A percentile compares a stretch with the other conserved stretches of the same genome.
Conservation (phyloP, 2,329 filamentous ascomycete species). For the Beauveria medogensis region DNA sequence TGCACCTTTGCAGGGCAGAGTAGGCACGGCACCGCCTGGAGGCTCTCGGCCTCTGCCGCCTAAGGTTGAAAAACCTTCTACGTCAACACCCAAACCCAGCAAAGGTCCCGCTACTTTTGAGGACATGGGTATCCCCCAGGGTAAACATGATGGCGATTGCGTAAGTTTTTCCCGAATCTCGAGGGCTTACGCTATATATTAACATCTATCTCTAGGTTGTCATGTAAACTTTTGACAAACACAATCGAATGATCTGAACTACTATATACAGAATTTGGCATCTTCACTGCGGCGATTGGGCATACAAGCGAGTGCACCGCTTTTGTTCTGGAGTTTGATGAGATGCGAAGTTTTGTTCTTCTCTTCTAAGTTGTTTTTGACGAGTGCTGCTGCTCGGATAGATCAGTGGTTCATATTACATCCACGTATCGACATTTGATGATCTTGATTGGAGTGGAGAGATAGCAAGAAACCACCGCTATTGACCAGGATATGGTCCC, state of each 20-base stretch:
- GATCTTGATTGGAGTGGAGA: neutral
- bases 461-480: neutral
- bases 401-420: neutral
- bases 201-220: neutral
- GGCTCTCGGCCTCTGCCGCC: slow-evolving; percentile 16
- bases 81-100: slow-evolving; percentile 32
- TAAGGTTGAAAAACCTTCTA: slow-evolving; percentile 16
- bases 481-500: neutral
- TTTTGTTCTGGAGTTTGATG: neutral
- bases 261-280: neutral
- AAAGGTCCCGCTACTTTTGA: slow-evolving; percentile 94
- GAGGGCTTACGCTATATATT: neutral
- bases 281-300: neutral
- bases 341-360: neutral
- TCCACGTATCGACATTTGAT: neutral
- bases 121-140: slow-evolving; percentile 89
- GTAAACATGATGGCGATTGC: slow-evolving; percentile 81
- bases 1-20: slow-evolving; percentile 20
- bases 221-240: neutral
- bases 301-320: neutral
- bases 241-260: neutral
- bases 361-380: neutral
- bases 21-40: slow-evolving; percentile 30
- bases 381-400: neutral
- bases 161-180: slow-evolving; percentile 45